Evolutionary conservation across 352 stramenopile species (phyloP).

Genomic region (Globisporangium radiosum): DNA sequence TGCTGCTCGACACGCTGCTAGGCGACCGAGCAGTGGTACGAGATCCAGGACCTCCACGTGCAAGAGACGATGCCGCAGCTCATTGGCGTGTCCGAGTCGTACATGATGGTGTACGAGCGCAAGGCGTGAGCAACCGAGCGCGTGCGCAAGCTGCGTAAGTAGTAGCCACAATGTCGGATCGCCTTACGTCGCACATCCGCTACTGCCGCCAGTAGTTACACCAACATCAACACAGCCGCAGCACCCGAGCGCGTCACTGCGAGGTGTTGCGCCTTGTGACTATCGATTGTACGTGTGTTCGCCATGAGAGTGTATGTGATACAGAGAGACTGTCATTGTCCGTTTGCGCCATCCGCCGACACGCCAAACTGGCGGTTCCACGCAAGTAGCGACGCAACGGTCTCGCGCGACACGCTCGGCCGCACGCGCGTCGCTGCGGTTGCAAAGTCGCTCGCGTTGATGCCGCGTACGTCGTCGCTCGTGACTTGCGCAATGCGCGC

Average conservation of each 20-base stretch:
- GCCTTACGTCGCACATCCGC: background rate
- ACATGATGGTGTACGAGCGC: slow-evolving; percentile 88
- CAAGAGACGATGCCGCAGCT: slow-evolving; percentile 97
- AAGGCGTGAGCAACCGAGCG: slow-evolving; percentile 37
- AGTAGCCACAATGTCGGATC: no score
- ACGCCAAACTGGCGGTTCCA: slow-evolving; percentile 77
- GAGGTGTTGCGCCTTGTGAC: no score
- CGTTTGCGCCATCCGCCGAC: slow-evolving; percentile 16
- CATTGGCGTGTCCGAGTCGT: slow-evolving; percentile 95
- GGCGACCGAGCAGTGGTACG: slow-evolving; percentile 96
- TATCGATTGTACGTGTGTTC: background rate
- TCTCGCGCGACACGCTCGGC: slow-evolving; percentile 62
- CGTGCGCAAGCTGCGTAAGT: background rate
- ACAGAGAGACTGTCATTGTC: background rate
- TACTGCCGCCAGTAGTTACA: no score
- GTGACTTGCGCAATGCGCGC: slow-evolving; percentile 45
- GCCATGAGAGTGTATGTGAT: background rate
- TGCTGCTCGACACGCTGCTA: slow-evolving; percentile 11
- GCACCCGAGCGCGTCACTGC: no score
- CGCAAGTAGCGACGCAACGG: slow-evolving; percentile 37
- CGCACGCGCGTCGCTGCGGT: slow-evolving; percentile 49
- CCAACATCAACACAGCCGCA: no score
- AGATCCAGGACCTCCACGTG: slow-evolving; percentile 98
- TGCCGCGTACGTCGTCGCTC: slow-evolving; percentile 55
- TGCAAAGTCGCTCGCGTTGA: slow-evolving; percentile 52